Conservation (phyloP, 768 basidiomycete species). For the Tricholoma bakamatsutake region DNA sequence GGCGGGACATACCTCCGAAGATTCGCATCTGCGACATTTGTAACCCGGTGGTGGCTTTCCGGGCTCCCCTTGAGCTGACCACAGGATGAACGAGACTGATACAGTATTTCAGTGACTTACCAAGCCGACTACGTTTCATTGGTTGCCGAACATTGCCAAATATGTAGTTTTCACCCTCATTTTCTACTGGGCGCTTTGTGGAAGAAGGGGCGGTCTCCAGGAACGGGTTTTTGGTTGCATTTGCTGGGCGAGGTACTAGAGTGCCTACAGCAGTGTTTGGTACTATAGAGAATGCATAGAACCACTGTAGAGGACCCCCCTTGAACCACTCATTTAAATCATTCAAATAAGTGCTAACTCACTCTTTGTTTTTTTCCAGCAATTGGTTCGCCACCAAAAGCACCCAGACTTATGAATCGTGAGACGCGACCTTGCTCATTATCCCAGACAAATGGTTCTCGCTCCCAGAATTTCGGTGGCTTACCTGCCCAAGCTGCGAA, state of each 20-base stretch:
- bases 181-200: conserved; percentile 51
- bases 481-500: conserved; percentile 63
- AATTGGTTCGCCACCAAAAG: conserved; percentile 65
- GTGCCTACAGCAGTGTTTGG: conserved; percentile 39
- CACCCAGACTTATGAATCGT: conserved; percentile 81
- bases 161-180: conserved; percentile 57
- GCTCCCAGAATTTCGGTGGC: conserved; percentile 87
- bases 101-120: conserved; percentile 27
- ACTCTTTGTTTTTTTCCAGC: conserved; percentile 83
- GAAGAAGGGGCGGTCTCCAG: conserved; percentile 29
- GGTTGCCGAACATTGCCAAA: conserved; percentile 59
- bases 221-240: conserved; percentile 72
- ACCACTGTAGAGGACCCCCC: conserved; percentile 59
- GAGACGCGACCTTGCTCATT: conserved; percentile 62
- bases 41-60: conserved; percentile 66
- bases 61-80: conserved; percentile 33
- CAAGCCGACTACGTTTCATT: conserved; percentile 50
- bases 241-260: conserved; percentile 43
- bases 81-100: neutral
- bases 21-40: conserved; percentile 73
- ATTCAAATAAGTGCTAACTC: conserved; percentile 20
- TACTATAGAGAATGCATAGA: conserved; percentile 90
- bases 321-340: conserved; percentile 1
- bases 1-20: conserved; percentile 49
- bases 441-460: conserved; percentile 88